Evolutionary conservation across 306 rosid species (phyloP).

Genomic region (Acacia crassicarpa): DNA sequence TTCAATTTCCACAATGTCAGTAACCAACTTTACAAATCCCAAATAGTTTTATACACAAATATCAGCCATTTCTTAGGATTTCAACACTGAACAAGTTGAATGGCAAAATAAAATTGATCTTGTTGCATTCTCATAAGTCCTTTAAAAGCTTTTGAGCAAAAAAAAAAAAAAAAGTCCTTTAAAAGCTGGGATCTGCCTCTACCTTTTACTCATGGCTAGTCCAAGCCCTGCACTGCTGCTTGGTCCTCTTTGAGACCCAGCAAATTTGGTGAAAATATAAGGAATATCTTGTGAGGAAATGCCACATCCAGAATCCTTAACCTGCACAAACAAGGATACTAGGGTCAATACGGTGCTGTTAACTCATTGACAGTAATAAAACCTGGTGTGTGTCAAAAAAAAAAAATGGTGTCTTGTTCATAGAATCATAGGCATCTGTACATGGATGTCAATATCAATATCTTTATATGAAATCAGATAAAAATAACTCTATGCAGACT

Average conservation of each 20-base stretch:
- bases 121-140: background rate
- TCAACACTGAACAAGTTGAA: background rate
- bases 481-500: background rate
- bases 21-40: background rate
- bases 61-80: background rate
- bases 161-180: too few relatives aligned
- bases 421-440: background rate
- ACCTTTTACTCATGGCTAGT: constrained; percentile 94
- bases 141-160: too few relatives aligned
- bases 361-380: background rate
- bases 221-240: constrained; percentile 77
- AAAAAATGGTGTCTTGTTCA: constrained; percentile 4
- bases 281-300: constrained; percentile 75
- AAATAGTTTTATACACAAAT: background rate
- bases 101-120: too few relatives aligned
- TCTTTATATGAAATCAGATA: background rate
- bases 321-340: constrained; percentile 50
- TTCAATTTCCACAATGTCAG: constrained; percentile 22
- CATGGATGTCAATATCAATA: background rate
- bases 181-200: background rate
- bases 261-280: constrained; percentile 70
- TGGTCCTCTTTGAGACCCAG: constrained; percentile 60
- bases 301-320: constrained; percentile 93
- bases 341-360: constrained; percentile 9
- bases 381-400: background rate